Percentiles rank a stretch among this genome's conserved stretches.
Evolutionary conservation across 1,284 basidiomycete genomes (phyloP).

Genomic region (Boletellus deceptivus): DNA sequence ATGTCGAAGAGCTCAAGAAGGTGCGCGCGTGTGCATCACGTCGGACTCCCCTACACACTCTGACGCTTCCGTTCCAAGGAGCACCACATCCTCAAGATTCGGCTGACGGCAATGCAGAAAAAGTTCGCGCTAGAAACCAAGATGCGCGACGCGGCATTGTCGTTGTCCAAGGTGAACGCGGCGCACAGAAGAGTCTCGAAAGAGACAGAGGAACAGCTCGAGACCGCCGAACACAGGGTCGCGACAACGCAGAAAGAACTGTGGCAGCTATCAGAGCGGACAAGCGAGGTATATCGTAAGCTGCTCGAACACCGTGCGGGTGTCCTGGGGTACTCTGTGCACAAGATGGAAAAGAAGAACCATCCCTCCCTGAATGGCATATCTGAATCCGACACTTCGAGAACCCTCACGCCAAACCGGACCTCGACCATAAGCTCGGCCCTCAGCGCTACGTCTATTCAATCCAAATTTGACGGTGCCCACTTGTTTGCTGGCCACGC

Average conservation of each 20-base stretch:
- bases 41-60: neutral
- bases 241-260: constrained; percentile 67
- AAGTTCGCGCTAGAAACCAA: constrained; percentile 75
- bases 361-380: constrained; percentile 31
- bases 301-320: constrained; percentile 76
- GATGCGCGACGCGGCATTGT: constrained; percentile 76
- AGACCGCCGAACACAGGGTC: constrained; percentile 64
- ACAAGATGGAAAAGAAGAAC: constrained; percentile 62
- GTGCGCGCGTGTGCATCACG: constrained; percentile 40
- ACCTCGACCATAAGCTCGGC: constrained; percentile 53
- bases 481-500: constrained; percentile 80
- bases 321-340: constrained; percentile 70
- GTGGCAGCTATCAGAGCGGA: constrained; percentile 60
- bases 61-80: constrained; percentile 46
- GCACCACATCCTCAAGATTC: constrained; percentile 60
- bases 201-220: constrained; percentile 69
- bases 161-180: constrained; percentile 65
- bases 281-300: constrained; percentile 55
- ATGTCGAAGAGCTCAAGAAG: constrained; percentile 90
- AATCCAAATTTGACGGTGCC: constrained; percentile 70
- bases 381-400: constrained; percentile 43
- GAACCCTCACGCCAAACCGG: constrained; percentile 51
- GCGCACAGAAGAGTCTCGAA: constrained; percentile 59
- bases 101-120: constrained; percentile 60
- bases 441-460: constrained; percentile 44